These are phyloP conservation scores for Podila clonocystis DNA, from an alignment of 192 early-diverging fungal genomes.

Conservation along the genomic window DNA sequence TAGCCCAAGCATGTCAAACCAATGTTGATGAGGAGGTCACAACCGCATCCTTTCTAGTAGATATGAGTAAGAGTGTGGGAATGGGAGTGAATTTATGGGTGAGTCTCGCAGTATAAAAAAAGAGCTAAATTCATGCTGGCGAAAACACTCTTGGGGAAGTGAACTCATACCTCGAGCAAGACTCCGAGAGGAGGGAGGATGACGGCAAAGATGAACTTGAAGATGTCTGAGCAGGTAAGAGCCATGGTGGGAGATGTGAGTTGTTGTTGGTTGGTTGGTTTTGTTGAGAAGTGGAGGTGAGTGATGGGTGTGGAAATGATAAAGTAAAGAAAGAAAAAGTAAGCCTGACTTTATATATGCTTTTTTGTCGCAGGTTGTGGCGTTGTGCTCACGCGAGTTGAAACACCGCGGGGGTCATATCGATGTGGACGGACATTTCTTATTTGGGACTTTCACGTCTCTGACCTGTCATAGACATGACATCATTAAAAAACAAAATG, in stretches of 20 bases:
- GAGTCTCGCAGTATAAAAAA: background rate
- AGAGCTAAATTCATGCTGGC: background rate
- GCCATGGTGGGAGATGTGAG: constrained; percentile 46
- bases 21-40: constrained; percentile 76
- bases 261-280: background rate
- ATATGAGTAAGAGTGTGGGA: constrained; percentile 43
- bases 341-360: background rate
- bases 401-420: too few relatives aligned
- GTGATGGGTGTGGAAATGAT: background rate
- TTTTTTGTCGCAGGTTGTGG: too few relatives aligned
- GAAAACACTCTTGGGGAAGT: too few relatives aligned
- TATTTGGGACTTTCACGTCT: too few relatives aligned
- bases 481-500: too few relatives aligned
- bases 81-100: background rate
- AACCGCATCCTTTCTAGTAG: constrained; percentile 55
- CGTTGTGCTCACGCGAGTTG: too few relatives aligned
- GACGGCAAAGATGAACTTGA: constrained; percentile 55
- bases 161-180: constrained; percentile 21
- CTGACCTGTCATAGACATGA: too few relatives aligned
- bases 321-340: background rate
- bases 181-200: constrained; percentile 54
- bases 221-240: constrained; percentile 61
- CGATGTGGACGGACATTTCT: too few relatives aligned
- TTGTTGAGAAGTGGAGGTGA: background rate
- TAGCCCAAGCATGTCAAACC: constrained; percentile 74